phyloP scores from a whole-genome alignment of 2,329 filamentous ascomycete species.

The Clarireedia monteithiana region DNA sequence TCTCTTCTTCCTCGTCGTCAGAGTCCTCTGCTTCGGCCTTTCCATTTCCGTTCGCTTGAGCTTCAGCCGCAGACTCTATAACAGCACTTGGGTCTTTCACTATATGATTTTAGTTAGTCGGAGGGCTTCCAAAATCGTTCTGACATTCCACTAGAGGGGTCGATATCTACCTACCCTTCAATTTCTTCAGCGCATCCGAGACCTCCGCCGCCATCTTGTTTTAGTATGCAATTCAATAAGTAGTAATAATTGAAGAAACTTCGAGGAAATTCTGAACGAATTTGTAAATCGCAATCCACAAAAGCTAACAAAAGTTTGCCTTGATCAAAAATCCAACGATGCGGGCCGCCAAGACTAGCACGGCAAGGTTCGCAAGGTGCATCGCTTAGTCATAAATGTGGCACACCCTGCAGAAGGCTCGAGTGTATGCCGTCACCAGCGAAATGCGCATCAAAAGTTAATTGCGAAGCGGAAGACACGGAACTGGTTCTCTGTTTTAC shows the following conservation, averaged over 20 bases:
- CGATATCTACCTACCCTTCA: conserved; percentile 54
- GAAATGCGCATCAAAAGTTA: neutral
- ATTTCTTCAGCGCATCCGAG: conserved; percentile 86
- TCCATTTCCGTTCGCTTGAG: conserved; percentile 20
- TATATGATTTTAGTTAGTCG: conserved; percentile 8
- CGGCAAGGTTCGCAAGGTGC: neutral
- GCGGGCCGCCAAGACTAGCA: too few relatives aligned
- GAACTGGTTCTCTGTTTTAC: neutral
- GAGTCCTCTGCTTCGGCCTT: conserved; percentile 36
- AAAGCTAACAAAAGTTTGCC: too few relatives aligned
- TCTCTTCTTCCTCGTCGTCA: conserved; percentile 45
- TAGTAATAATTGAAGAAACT: too few relatives aligned
- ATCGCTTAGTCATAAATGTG: too few relatives aligned
- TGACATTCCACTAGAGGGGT: neutral
- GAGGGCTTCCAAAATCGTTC: conserved; percentile 30
- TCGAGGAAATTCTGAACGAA: too few relatives aligned
- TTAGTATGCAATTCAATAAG: neutral
- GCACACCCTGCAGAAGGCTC: neutral
- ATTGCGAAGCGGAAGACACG: neutral
- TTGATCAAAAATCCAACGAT: too few relatives aligned
- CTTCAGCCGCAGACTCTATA: conserved; percentile 22
- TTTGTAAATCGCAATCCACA: too few relatives aligned
- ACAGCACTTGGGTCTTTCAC: conserved; percentile 27
- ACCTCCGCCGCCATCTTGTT: conserved; percentile 25
- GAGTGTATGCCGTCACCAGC: too few relatives aligned